Evolutionary conservation across 2,329 filamentous ascomycete genomes (phyloP).

Genomic region (Penicillium hesseltinei): DNA sequence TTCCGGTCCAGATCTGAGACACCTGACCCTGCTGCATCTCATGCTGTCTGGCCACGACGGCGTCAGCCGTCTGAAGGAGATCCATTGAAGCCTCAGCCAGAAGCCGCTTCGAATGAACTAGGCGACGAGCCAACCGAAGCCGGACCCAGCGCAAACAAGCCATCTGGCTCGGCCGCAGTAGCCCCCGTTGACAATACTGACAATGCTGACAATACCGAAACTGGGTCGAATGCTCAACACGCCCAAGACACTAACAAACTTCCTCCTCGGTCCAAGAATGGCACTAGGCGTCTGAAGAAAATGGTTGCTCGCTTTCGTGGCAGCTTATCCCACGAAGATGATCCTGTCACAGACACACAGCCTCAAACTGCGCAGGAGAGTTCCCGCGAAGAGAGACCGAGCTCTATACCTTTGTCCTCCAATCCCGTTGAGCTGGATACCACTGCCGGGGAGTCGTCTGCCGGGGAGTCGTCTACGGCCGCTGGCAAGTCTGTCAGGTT

Average conservation of each 20-base stretch:
- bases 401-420: neutral
- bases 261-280: conserved; percentile 8
- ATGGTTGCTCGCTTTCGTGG: conserved; percentile 13
- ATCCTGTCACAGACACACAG: conserved; percentile 4
- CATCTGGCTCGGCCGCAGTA: neutral
- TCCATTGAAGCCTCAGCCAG: conserved; percentile 12
- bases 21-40: conserved; percentile 4
- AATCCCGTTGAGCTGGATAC: conserved; percentile 5
- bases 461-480: neutral
- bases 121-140: neutral
- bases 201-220: neutral
- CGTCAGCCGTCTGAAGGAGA: conserved; percentile 11
- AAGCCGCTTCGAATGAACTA: conserved; percentile 1
- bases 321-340: conserved; percentile 10
- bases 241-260: neutral
- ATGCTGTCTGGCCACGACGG: conserved; percentile 12
- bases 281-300: conserved; percentile 12
- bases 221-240: neutral
- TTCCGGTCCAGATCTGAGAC: conserved; percentile 9
- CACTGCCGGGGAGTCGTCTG: neutral
- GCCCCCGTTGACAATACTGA: neutral
- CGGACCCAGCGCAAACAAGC: neutral
- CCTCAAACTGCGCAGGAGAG: neutral
- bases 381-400: neutral
- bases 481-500: conserved; percentile 1